phyloP scores from a whole-genome alignment of 805 yeast genomes.

The Priceomyces haplophilus region DNA sequence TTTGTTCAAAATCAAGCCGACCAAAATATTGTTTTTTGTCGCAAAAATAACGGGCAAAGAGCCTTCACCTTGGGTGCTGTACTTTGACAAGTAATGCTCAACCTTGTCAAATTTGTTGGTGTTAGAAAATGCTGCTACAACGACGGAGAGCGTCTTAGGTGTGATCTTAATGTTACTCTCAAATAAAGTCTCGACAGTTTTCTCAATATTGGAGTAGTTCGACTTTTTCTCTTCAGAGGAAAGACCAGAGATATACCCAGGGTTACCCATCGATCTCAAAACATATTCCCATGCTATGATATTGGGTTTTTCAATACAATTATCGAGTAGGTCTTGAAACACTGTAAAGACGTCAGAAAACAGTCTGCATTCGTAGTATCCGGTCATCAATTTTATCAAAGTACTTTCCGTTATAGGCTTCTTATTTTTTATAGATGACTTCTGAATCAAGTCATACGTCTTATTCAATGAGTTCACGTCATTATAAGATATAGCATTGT shows the following conservation, averaged over 20 bases:
- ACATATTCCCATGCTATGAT: constrained; percentile 59
- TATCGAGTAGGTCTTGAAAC: constrained; percentile 48
- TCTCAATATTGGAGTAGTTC: constrained; percentile 22
- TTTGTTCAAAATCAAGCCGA: constrained; percentile 41
- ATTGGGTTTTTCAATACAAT: constrained; percentile 38
- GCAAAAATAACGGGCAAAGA: constrained; percentile 31
- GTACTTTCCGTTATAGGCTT: constrained; percentile 39
- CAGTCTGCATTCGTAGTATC: constrained; percentile 35
- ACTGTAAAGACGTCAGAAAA: constrained; percentile 39
- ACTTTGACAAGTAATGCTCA: constrained; percentile 32
- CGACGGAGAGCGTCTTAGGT: constrained; percentile 45
- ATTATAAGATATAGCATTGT: constrained; percentile 15
- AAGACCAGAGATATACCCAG: constrained; percentile 23
- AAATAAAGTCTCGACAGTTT: constrained; percentile 28
- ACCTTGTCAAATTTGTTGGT: constrained; percentile 42
- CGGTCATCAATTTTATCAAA: constrained; percentile 44
- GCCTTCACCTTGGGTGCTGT: constrained; percentile 17
- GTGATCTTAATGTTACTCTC: constrained; percentile 35
- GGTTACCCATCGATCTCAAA: constrained; percentile 46
- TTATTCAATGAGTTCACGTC: constrained; percentile 18
- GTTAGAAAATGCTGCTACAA: constrained; percentile 47
- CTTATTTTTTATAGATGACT: constrained; percentile 21
- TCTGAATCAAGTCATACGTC: constrained; percentile 24
- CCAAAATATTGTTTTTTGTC: constrained; percentile 44
- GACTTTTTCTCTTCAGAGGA: constrained; percentile 26